These are phyloP conservation scores for Talaromyces albobiverticillius DNA, from an alignment of 2,329 filamentous ascomycete genomes.

Conservation along the genomic window DNA sequence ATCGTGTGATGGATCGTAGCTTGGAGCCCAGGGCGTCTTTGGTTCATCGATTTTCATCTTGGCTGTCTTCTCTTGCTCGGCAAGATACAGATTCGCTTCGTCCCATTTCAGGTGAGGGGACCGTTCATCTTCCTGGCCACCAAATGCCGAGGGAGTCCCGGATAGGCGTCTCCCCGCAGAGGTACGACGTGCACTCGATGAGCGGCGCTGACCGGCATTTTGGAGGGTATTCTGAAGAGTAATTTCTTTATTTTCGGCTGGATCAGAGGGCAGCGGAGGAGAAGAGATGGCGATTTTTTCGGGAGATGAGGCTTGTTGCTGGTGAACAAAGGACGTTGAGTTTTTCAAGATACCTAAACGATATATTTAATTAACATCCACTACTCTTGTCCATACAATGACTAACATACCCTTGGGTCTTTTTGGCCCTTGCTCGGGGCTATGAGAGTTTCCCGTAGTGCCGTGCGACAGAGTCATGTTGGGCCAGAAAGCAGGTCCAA, in stretches of 20 bases:
- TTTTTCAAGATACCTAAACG: conserved; percentile 90
- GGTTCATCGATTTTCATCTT: conserved; percentile 99
- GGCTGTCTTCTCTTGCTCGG: conserved; percentile 89
- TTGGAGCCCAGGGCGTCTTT: conserved; percentile 92
- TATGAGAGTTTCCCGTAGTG: conserved; percentile 8
- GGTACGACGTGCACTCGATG: conserved; percentile 68
- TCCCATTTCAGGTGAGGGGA: conserved; percentile 94
- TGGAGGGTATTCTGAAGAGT: conserved; percentile 91
- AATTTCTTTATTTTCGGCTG: conserved; percentile 71
- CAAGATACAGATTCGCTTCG: conserved; percentile 94
- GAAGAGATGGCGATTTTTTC: conserved; percentile 31
- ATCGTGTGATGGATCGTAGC: conserved; percentile 87
- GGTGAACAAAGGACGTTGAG: conserved; percentile 62
- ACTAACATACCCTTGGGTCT: conserved; percentile 39
- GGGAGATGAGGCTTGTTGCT: conserved; percentile 40
- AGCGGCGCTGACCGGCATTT: conserved; percentile 87
- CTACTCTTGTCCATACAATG: neutral
- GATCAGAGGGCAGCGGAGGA: conserved; percentile 35
- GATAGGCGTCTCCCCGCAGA: conserved; percentile 70
- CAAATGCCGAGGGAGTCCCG: conserved; percentile 34
- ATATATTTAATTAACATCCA: neutral
- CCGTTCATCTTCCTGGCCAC: conserved; percentile 57
- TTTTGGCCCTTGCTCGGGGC: conserved; percentile 34
- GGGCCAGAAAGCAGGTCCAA: neutral
- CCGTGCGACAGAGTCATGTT: conserved; percentile 15